phyloP scores from a whole-genome alignment of 495 filamentous ascomycete species.

The Podospora appendiculata region DNA sequence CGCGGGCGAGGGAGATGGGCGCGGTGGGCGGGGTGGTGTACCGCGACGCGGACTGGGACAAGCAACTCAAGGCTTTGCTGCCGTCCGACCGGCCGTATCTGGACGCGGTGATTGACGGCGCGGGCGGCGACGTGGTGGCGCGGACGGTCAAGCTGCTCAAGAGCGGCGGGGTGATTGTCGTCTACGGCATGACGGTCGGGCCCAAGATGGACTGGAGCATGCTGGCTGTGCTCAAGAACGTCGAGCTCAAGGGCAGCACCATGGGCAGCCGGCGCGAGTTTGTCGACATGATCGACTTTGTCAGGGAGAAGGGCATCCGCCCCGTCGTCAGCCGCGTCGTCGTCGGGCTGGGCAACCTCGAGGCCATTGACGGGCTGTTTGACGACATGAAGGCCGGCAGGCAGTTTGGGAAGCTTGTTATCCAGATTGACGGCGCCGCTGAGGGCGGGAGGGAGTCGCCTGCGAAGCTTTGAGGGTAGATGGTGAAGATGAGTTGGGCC shows the following conservation, averaged over 20 bases:
- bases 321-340: slow-evolving; percentile 58
- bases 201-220: slow-evolving; percentile 68
- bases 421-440: slow-evolving; percentile 27
- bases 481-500: too few species aligned
- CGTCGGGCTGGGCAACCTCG: slow-evolving; percentile 56
- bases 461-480: too few species aligned
- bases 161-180: slow-evolving; percentile 56
- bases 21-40: slow-evolving; percentile 65
- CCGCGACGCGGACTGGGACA: slow-evolving; percentile 60
- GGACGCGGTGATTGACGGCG: slow-evolving; percentile 69
- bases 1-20: slow-evolving; percentile 54
- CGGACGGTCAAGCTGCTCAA: slow-evolving; percentile 51
- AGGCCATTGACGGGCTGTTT: slow-evolving; percentile 60
- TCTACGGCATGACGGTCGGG: slow-evolving; percentile 72
- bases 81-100: slow-evolving; percentile 51
- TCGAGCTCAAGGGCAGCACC: slow-evolving; percentile 63
- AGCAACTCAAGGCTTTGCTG: slow-evolving; percentile 49
- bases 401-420: slow-evolving; percentile 73
- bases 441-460: too few species aligned
- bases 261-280: slow-evolving; percentile 76
- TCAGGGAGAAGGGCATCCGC: slow-evolving; percentile 51
- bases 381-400: slow-evolving; percentile 66
- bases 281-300: slow-evolving; percentile 67
- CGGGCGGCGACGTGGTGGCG: slow-evolving; percentile 63
- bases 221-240: slow-evolving; percentile 63